Base-by-base conservation (phyloP, 495 filamentous ascomycete species). In the Podospora pseudocomata region DNA sequence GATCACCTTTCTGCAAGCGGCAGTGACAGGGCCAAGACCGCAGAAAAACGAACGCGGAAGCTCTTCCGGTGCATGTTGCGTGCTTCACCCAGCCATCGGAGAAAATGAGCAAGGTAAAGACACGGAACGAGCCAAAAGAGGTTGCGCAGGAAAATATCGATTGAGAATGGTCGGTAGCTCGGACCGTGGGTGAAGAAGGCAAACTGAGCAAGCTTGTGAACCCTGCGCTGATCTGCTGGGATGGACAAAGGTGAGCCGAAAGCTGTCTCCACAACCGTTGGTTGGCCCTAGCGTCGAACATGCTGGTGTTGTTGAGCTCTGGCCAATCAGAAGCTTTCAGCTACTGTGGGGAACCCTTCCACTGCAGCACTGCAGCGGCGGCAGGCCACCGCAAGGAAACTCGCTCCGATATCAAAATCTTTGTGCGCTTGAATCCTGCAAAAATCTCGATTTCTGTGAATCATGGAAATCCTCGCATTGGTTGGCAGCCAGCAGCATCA, bases 341-440 rank as follows among this genome's bases (percentile, higher is more conserved):
- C 11, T 49, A 58, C 63, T 66, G 39, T 65, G 63, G 55, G 66
- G 70, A 64, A 66, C 39, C 44, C 49, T 3, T 57, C 39, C n/a
- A 26, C 63, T 70, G 64, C 59, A 66, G n/a, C 20, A 60, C 28
- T 9, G 30, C 58, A 63, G 23, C 30, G 32, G 61, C 34, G 49
- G 61, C 67, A 68, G 54, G 20, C 27, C 66, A 19, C 34, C 60
- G 64, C 63, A 69, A 20, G 67, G 49, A 63, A 62, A 15, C 26
- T 58, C 65, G 67, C 67, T 60, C 60, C 64, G 63, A 69, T 71
- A 67, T 69, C 71, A 72, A 60, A 34, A 57, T 62, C 30, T 44
- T 44, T 66, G 20, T 61, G 54, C n/a, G 55, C 60, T 34, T 62
- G 23, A 27, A 62, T 18, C 23, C 20, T 26, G 16, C 27, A 27